Percentiles rank a stretch among this genome's conserved stretches.
Conservation (phyloP, 345 rosid genomes). For the Eucalyptus marginata region DNA sequence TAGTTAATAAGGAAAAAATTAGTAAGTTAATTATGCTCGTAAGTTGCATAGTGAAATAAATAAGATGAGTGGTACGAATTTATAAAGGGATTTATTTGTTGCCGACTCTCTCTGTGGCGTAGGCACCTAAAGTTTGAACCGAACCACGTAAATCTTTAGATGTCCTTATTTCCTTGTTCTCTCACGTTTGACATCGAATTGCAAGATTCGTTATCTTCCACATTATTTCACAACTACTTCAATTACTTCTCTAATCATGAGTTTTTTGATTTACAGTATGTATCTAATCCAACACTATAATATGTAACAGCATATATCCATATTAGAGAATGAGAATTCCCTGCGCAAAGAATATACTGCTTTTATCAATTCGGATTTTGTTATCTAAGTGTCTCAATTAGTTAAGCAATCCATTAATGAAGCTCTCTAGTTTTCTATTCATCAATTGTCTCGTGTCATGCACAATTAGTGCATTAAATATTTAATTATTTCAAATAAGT, state of each 20-base stretch:
- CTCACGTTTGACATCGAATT: background rate
- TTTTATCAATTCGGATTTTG: background rate
- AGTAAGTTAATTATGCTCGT: background rate
- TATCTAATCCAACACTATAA: background rate
- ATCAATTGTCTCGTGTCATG: background rate
- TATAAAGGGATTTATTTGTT: background rate
- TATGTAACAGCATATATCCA: background rate
- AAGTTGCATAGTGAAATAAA: background rate
- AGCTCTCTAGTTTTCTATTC: background rate
- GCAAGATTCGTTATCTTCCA: background rate
- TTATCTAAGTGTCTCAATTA: background rate
- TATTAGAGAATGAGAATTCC: background rate
- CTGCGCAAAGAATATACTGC: background rate
- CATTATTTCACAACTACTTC: background rate
- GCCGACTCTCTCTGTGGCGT: fast-evolving
- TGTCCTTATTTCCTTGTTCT: background rate
- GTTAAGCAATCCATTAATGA: background rate
- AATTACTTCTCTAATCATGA: background rate
- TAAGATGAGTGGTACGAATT: background rate
- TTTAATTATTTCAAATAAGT: background rate
- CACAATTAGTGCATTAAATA: background rate
- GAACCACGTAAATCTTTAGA: fast-evolving
- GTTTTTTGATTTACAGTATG: background rate
- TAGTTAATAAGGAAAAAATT: too few species aligned
- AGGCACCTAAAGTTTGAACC: background rate